Percentiles rank a stretch among this genome's conserved stretches.
Evolutionary conservation across 2,329 filamentous ascomycete species (phyloP).

Genomic region (Neopestalotiopsis clavispora): DNA sequence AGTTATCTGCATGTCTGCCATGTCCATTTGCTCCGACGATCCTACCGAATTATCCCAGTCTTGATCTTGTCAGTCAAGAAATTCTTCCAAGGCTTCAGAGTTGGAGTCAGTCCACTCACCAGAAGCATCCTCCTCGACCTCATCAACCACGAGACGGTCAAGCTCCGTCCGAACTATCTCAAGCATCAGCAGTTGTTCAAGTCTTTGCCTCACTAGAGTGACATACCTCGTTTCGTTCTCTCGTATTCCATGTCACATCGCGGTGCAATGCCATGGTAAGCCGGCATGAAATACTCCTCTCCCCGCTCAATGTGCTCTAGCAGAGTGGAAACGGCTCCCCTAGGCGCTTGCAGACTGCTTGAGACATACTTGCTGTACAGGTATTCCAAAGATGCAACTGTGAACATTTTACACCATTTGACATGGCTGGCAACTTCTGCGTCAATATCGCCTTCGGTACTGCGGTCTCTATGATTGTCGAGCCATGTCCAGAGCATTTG

Average conservation of each 20-base stretch:
- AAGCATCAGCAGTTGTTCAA: conserved; percentile 23
- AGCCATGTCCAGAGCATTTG: conserved; percentile 47
- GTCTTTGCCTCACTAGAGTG: conserved; percentile 15
- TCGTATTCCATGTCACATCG: conserved; percentile 38
- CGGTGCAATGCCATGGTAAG: conserved; percentile 36
- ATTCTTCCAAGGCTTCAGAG: conserved; percentile 38
- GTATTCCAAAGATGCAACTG: conserved; percentile 49
- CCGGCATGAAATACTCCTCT: conserved; percentile 42
- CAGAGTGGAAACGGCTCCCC: conserved; percentile 47
- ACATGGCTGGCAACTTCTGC: conserved; percentile 36
- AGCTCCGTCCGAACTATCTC: conserved; percentile 52
- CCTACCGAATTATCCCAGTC: conserved; percentile 61
- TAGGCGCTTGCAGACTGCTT: conserved; percentile 45
- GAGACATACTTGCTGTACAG: conserved; percentile 52
- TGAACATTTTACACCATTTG: conserved; percentile 45
- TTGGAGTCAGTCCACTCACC: conserved; percentile 55
- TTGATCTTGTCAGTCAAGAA: conserved; percentile 41
- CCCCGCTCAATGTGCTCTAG: conserved; percentile 49
- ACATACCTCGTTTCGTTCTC: conserved; percentile 43
- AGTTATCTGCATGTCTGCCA: conserved; percentile 50
- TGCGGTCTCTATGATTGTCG: conserved; percentile 30
- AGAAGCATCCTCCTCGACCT: conserved; percentile 63
- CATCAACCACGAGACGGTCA: conserved; percentile 58
- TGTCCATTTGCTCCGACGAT: conserved; percentile 61
- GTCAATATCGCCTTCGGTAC: conserved; percentile 35